Evolutionary conservation across 768 basidiomycete genomes (phyloP), one percentile per base, ranked within the genome.

Genomic region (Suillus subluteus): DNA sequence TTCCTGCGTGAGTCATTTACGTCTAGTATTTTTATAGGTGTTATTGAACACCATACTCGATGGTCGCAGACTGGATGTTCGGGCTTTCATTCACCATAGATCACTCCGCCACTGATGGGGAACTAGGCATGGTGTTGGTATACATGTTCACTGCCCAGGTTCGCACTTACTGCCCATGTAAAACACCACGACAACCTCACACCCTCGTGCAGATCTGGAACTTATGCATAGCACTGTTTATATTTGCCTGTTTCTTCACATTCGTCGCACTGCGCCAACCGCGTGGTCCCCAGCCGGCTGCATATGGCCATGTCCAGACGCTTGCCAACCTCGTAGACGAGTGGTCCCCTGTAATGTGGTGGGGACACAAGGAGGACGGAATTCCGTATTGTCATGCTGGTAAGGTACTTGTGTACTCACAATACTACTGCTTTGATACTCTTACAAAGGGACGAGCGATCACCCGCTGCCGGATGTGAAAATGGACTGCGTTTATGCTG

Each of bases 321-420:
- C 71, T 80, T 15, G 76, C 73, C 3, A 78, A 80, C 62, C 64
- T 79, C 65, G 69, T 78, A 46, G 79, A 79, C 62, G 78, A 80
- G n/a, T 76, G 79, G 78, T 74, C 74, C 16, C 66, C 71, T 1
- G 74, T 66, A 5, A 75, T 78, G 71, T 73, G 76, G 75, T 78
- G 76, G 73, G 76, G 74, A n/a, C 68, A 70, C 21, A 78, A 76
- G n/a, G 56, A 58, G 1, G 40, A 16, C 18, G 63, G 66, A 38
- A 62, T 23, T 35, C 54, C 66, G 0, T 61, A 32, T 26, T 59
- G 38, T 46, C 73, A 69, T 66, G 73, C 75, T 1, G 76, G 76
- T 72, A 65, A 13, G 35, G 7, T 30, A 8, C 13, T 43, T 40
- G 15, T 18, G 13, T 21, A 1, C 2, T 21, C 18, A 6, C 30